Evolutionary conservation across 208 protist species (phyloP).

Genomic region (Naegleria fowleri): DNA sequence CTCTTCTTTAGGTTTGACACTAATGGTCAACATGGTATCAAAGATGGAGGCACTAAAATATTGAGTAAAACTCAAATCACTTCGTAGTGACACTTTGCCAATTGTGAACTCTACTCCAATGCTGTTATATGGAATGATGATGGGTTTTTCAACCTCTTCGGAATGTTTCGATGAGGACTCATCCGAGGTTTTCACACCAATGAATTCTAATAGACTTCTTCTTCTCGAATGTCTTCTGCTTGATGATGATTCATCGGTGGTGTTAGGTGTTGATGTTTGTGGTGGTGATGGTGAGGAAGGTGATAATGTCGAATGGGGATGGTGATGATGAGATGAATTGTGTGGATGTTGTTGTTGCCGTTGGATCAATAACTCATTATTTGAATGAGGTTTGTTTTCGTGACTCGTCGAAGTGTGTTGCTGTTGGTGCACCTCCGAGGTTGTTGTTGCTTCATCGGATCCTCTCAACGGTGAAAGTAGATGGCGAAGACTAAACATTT

Average conservation of each 20-base stretch:
- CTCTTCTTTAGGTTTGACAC: not conserved
- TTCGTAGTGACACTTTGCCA: not conserved
- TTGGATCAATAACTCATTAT: too few relatives aligned
- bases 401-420: too few relatives aligned
- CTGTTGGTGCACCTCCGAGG: too few relatives aligned
- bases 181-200: not conserved
- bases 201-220: not conserved
- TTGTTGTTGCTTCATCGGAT: too few relatives aligned
- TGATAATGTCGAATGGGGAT: not conserved
- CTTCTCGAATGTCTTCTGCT: not conserved
- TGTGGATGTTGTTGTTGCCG: too few relatives aligned
- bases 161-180: not conserved
- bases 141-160: not conserved
- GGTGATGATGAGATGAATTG: too few relatives aligned
- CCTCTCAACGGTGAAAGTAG: too few relatives aligned
- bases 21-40: not conserved
- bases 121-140: not conserved
- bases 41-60: not conserved
- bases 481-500: too few relatives aligned
- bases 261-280: not conserved
- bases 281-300: not conserved
- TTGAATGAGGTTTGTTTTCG: too few relatives aligned
- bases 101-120: not conserved
- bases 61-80: not conserved
- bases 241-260: not conserved